Conservation (phyloP, 768 basidiomycete species). For the Russula compacta region DNA sequence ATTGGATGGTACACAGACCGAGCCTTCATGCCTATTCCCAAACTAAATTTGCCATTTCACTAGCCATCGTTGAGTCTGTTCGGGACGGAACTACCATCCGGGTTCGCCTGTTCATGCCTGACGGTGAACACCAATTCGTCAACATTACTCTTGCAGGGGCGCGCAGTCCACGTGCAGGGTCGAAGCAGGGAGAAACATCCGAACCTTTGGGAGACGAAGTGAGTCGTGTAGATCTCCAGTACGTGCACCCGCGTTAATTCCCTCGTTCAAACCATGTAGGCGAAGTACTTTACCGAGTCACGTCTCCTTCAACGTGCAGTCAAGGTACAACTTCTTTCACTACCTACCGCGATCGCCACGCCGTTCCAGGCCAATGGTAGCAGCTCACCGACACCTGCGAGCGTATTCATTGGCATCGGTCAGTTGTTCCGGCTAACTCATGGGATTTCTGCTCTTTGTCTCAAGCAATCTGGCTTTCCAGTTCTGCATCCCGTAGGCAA, state of each 20-base stretch:
- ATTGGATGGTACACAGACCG: conserved; percentile 58
- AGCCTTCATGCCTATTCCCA: conserved; percentile 10
- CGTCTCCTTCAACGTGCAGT: conserved; percentile 75
- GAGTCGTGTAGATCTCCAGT: conserved; percentile 19
- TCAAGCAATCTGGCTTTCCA: conserved; percentile 22
- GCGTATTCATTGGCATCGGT: conserved; percentile 86
- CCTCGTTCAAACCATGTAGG: conserved; percentile 35
- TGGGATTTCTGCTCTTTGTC: background rate
- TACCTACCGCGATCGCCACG: conserved; percentile 69
- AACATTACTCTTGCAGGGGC: conserved; percentile 82
- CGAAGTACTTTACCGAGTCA: conserved; percentile 89
- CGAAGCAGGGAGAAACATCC: conserved; percentile 64
- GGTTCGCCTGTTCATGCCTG: conserved; percentile 78
- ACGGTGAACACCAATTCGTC: conserved; percentile 82
- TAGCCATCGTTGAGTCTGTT: conserved; percentile 90
- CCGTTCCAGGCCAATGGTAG: conserved; percentile 64
- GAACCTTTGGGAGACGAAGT: conserved; percentile 91
- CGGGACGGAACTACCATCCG: conserved; percentile 88
- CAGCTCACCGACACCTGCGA: conserved; percentile 55
- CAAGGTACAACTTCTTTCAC: conserved; percentile 66
- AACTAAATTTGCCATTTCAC: background rate
- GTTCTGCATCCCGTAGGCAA: conserved; percentile 91
- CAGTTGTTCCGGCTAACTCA: conserved; percentile 21
- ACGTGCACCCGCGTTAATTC: background rate
- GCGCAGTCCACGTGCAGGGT: conserved; percentile 59